Evolutionary conservation across 83 land plant species (phyloP).

Genomic region (Thuja plicata): DNA sequence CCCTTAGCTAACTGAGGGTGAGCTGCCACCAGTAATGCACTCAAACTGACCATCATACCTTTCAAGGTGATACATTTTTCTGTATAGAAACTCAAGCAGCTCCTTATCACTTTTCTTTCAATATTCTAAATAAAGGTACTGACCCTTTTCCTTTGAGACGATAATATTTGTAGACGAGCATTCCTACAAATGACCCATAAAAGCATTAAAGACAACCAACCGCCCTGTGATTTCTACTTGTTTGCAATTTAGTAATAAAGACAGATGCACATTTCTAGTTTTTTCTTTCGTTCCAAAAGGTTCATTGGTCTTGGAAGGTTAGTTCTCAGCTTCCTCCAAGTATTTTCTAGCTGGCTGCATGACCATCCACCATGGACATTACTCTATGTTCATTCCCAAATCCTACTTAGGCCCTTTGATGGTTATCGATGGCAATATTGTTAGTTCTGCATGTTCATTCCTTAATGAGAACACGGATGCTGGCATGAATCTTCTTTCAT

Average conservation of each 20-base stretch:
- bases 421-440: not conserved
- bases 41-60: too few relatives aligned
- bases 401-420: not conserved
- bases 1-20: too few relatives aligned
- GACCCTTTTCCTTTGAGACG: too few relatives aligned
- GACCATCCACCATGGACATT: not conserved
- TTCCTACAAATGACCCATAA: too few relatives aligned
- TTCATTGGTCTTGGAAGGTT: not conserved
- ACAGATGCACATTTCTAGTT: not conserved
- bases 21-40: too few relatives aligned
- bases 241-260: not conserved
- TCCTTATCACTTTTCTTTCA: too few relatives aligned
- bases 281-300: not conserved
- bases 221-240: too few relatives aligned
- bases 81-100: too few relatives aligned
- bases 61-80: too few relatives aligned
- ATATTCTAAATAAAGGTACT: too few relatives aligned
- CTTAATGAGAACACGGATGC: not conserved
- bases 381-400: not conserved
- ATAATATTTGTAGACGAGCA: too few relatives aligned
- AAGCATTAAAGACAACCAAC: too few relatives aligned
- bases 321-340: not conserved
- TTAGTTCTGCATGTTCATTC: not conserved
- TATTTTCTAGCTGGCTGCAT: not conserved
- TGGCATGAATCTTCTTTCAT: not conserved